Evolutionary conservation across 2,329 filamentous ascomycete species (phyloP), one percentile per base, ranked within the genome.

Genomic region (Neocatenulostroma microsporum): DNA sequence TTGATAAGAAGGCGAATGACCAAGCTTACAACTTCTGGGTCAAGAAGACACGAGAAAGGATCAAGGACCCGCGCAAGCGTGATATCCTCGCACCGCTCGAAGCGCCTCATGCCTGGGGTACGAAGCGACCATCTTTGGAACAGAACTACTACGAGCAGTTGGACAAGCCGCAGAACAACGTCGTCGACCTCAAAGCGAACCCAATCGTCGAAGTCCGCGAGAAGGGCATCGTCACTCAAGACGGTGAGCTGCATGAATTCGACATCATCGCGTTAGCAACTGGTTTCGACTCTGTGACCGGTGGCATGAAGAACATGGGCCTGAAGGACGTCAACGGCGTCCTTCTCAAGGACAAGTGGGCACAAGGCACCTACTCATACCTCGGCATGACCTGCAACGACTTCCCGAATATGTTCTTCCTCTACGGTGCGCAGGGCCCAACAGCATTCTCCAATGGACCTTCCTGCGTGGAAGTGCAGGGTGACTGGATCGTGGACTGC

Each of bases 11-110:
- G 13, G 63, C 62, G 14, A 68, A 68, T 39, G 46, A 58, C 14
- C 55, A 53, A 17, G 57, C 60, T 0, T 61, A 55, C 35, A 45
- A 59, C 9, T 68, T 63, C 44, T 54, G 63, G 40, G 46, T 50
- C 19, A 48, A 48, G n/a, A 60, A 60, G 40, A 61, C 60, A 0
- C 62, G 71, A 0, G 60, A 56, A 10, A 64, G 74, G 2, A 63
- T 79, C 28, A 56, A 61, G 0, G 69, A 78, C 37, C 63, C 72
- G 0, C 55, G 55, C 18, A 64, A 67, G 43, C 57, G 64, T 18
- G 67, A 74, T 11, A 42, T 77, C 2, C 59, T 78, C 5, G 73
- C 73, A 0, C 76, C 75, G 0, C 46, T 62, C 7, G 52, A 69
- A 30, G 68, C 66, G 54, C 73, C 68, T 1, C 70, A 77, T 37